Evolutionary conservation across 2,329 filamentous ascomycete species (phyloP).

Genomic region (Pestalotiopsis sp.): DNA sequence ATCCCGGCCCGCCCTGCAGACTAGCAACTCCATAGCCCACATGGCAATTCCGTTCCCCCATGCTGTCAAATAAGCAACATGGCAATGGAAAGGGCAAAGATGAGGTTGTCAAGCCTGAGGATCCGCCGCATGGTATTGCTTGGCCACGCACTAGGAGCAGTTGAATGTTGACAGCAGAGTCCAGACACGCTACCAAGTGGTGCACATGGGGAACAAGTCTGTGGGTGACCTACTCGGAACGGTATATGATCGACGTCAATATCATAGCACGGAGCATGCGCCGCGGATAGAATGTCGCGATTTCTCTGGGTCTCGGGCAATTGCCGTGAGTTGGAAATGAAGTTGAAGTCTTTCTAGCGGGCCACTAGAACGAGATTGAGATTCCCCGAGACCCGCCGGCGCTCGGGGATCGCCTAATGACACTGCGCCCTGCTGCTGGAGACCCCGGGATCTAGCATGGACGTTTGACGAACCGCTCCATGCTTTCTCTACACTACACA

Average conservation of each 20-base stretch:
- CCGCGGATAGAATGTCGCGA: background rate
- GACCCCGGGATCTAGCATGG: background rate
- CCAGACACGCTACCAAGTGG: background rate
- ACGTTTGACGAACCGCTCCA: background rate
- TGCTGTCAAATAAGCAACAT: background rate
- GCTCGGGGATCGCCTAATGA: background rate
- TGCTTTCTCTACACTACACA: background rate
- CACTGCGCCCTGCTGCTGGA: background rate
- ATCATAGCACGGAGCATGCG: background rate
- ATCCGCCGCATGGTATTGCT: background rate
- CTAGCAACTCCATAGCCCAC: background rate
- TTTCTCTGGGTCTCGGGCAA: background rate
- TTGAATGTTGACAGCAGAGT: background rate
- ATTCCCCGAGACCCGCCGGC: background rate
- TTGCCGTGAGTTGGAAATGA: background rate
- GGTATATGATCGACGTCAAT: background rate
- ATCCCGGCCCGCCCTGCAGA: background rate
- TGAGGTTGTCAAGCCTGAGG: background rate
- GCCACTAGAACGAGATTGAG: slow-evolving; percentile 5
- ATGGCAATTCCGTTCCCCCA: background rate
- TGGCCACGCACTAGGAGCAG: background rate
- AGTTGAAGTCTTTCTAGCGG: slow-evolving; percentile 7
- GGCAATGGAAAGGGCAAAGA: background rate
- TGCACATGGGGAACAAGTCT: background rate
- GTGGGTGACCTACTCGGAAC: background rate